phyloP scores from a whole-genome alignment of 2,329 filamentous ascomycete genomes.

The Apiospora phragmitis region DNA sequence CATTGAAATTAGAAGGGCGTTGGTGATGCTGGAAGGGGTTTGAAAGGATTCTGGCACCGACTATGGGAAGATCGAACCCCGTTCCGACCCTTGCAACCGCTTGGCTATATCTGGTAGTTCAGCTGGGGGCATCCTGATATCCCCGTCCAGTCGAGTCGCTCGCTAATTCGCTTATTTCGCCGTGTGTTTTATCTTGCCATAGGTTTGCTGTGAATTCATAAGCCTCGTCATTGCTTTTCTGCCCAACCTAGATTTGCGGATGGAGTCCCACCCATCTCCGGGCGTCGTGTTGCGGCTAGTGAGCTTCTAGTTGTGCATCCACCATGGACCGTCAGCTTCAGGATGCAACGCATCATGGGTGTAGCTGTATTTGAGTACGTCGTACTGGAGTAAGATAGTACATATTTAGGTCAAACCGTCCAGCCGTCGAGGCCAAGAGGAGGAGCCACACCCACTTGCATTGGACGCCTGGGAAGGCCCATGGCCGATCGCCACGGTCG shows the following conservation, averaged over 20 bases:
- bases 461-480: background rate
- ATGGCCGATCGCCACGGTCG: background rate
- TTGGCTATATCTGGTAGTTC: background rate
- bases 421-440: background rate
- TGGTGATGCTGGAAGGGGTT: background rate
- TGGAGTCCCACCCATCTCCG: background rate
- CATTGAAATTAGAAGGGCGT: background rate
- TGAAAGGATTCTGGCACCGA: background rate
- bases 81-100: constrained; percentile 3
- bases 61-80: background rate
- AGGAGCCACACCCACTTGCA: background rate
- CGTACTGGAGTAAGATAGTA: background rate
- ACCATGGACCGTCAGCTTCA: background rate
- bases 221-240: background rate
- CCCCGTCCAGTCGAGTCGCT: background rate
- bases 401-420: background rate
- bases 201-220: background rate
- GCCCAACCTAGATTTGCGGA: background rate
- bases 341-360: background rate
- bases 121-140: background rate
- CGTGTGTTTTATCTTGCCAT: constrained; percentile 7
- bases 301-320: background rate
- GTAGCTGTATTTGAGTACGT: background rate
- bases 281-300: background rate
- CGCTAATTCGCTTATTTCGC: background rate